phyloP scores from a whole-genome alignment of 371 early-diverging fungal genomes.

The Sporodiniella umbellata region DNA sequence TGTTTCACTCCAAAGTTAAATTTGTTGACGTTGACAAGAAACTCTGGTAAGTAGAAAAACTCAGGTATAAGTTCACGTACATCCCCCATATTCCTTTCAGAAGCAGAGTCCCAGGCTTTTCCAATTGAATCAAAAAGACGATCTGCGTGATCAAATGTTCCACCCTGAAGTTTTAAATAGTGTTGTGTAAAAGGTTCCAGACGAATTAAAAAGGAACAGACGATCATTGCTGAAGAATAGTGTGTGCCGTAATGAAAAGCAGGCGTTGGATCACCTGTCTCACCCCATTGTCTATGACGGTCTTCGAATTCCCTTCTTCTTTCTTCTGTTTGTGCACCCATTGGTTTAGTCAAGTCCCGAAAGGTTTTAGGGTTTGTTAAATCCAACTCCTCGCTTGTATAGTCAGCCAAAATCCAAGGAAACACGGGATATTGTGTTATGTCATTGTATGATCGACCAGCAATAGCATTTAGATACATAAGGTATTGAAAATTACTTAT shows the following conservation, averaged over 20 bases:
- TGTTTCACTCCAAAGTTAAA: constrained; percentile 79
- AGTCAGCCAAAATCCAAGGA: constrained; percentile 75
- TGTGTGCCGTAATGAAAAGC: constrained; percentile 90
- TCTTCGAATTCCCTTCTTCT: constrained; percentile 58
- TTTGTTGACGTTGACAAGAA: constrained; percentile 78
- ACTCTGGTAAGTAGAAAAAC: constrained; percentile 87
- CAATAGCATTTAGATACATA: constrained; percentile 84
- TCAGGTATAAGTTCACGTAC: constrained; percentile 89
- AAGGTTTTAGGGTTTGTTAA: constrained; percentile 66
- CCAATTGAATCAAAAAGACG: constrained; percentile 63
- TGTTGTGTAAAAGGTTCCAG: constrained; percentile 85
- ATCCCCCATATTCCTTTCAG: constrained; percentile 74
- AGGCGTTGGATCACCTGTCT: constrained; percentile 68
- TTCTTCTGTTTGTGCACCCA: constrained; percentile 78
- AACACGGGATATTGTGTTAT: constrained; percentile 72
- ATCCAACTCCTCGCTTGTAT: constrained; percentile 68
- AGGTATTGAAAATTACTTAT: constrained; percentile 87
- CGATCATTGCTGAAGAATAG: constrained; percentile 85
- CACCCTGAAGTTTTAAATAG: constrained; percentile 77
- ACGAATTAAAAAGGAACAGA: constrained; percentile 80
- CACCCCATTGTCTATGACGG: constrained; percentile 65
- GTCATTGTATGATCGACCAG: constrained; percentile 73
- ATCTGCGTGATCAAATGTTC: constrained; percentile 88
- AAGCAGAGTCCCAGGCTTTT: constrained; percentile 70
- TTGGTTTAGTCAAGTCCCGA: constrained; percentile 82